A percentile compares a stretch with the other conserved stretches of the same genome.
These are phyloP conservation scores for Verticillium tricorpus DNA, from an alignment of 2,329 filamentous ascomycete species.

Conservation along the genomic window DNA sequence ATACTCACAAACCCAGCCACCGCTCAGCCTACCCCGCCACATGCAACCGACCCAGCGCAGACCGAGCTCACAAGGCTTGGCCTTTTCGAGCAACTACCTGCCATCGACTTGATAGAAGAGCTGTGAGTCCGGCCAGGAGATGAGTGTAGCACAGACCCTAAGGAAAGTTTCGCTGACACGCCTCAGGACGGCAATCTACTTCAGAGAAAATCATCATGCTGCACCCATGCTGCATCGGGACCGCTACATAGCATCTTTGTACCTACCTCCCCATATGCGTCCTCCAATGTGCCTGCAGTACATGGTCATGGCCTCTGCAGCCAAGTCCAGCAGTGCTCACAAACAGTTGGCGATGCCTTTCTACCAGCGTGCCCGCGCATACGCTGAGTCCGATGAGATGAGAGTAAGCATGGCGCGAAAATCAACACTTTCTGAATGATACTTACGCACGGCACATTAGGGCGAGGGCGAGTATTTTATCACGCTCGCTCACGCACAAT, in stretches of 20 bases:
- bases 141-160: background rate
- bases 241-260: background rate
- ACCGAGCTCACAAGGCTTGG: too few species aligned
- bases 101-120: background rate
- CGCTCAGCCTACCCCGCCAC: too few species aligned
- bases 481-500: background rate
- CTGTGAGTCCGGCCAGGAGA: background rate
- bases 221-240: background rate
- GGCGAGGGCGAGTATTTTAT: background rate
- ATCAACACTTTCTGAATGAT: background rate
- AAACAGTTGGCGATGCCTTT: background rate
- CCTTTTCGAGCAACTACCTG: too few species aligned
- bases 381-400: background rate
- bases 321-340: background rate
- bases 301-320: conserved; percentile 1
- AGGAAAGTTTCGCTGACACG: background rate
- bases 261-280: background rate
- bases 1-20: too few species aligned
- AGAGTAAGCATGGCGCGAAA: background rate
- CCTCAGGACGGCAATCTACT: background rate
- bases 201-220: background rate
- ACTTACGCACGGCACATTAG: background rate
- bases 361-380: background rate
- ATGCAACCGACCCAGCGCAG: too few species aligned
- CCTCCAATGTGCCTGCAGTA: background rate